phyloP scores from a whole-genome alignment of 2,329 filamentous ascomycete genomes.

The Aspergillus sp. region DNA sequence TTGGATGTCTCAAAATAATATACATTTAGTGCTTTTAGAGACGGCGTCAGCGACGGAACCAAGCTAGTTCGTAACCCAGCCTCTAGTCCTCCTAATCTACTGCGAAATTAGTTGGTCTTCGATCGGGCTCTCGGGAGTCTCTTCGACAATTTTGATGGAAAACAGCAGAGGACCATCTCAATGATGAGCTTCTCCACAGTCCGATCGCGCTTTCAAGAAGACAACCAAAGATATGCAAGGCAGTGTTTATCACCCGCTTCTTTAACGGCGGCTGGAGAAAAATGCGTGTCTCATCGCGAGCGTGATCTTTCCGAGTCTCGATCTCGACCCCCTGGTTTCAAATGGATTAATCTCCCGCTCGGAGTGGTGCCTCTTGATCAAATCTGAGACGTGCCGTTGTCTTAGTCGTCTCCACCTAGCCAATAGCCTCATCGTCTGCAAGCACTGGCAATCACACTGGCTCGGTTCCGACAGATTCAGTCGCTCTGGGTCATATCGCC shows the following conservation, averaged over 20 bases:
- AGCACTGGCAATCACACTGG: slow-evolving; percentile 4
- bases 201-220: background rate
- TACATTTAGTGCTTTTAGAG: background rate
- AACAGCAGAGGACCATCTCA: background rate
- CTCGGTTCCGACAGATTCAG: slow-evolving; percentile 1
- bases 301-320: background rate
- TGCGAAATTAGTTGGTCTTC: background rate
- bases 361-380: slow-evolving; percentile 14
- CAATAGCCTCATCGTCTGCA: slow-evolving; percentile 10
- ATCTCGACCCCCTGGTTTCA: slow-evolving; percentile 20
- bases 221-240: background rate
- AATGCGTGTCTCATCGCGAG: no score
- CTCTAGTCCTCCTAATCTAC: background rate
- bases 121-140: background rate
- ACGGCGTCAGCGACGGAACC: background rate
- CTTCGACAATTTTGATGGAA: background rate
- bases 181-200: background rate
- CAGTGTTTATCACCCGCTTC: background rate
- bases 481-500: slow-evolving; percentile 9
- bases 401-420: slow-evolving; percentile 16
- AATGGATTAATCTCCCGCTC: slow-evolving; percentile 15
- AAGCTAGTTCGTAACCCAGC: slow-evolving; percentile 1
- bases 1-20: slow-evolving; percentile 1
- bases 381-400: slow-evolving; percentile 22
- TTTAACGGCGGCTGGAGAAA: background rate